A percentile compares a stretch with the other conserved stretches of the same genome.
phyloP scores from a whole-genome alignment of 495 filamentous ascomycete genomes.

The Filosporella fistucella region DNA sequence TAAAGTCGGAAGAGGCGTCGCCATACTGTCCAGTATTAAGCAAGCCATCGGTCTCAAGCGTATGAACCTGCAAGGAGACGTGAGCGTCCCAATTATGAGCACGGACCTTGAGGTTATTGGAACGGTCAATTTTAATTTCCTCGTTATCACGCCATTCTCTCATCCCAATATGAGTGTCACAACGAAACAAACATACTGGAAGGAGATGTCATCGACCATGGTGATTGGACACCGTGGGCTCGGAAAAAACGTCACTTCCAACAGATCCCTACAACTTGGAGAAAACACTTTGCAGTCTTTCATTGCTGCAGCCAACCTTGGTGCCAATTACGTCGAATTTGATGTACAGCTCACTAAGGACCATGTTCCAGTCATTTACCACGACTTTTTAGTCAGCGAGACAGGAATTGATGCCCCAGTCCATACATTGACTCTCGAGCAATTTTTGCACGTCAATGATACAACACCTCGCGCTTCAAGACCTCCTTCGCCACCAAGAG shows the following conservation, averaged over 20 bases:
- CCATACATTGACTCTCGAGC: slow-evolving; percentile 89
- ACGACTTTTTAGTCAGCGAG: slow-evolving; percentile 98
- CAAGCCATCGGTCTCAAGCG: slow-evolving; percentile 69
- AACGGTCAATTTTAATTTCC: slow-evolving; percentile 91
- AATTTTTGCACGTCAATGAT: slow-evolving; percentile 79
- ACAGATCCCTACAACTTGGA: slow-evolving; percentile 84
- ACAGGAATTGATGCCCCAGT: slow-evolving; percentile 97
- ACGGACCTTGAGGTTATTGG: slow-evolving; percentile 87
- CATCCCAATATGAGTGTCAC: slow-evolving; percentile 92
- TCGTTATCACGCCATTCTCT: slow-evolving; percentile 89
- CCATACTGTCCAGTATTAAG: slow-evolving; percentile 79
- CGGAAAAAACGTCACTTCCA: slow-evolving; percentile 82
- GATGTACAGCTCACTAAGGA: slow-evolving; percentile 99
- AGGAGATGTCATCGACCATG: slow-evolving; percentile 74
- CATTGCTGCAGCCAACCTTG: slow-evolving; percentile 90
- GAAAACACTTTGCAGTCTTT: slow-evolving; percentile 96
- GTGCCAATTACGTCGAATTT: slow-evolving; percentile 87
- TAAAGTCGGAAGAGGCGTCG: slow-evolving; percentile 88
- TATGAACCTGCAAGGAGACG: slow-evolving; percentile 87
- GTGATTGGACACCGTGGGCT: slow-evolving; percentile 92
- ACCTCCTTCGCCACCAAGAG: slow-evolving; percentile 24
- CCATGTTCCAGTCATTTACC: slow-evolving; percentile 97
- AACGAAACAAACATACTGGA: slow-evolving; percentile 92
- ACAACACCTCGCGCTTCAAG: slow-evolving; percentile 15
- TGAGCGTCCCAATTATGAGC: slow-evolving; percentile 83